Base-by-base conservation (phyloP, 106 monocot species). In the Ottelia alismoides region DNA sequence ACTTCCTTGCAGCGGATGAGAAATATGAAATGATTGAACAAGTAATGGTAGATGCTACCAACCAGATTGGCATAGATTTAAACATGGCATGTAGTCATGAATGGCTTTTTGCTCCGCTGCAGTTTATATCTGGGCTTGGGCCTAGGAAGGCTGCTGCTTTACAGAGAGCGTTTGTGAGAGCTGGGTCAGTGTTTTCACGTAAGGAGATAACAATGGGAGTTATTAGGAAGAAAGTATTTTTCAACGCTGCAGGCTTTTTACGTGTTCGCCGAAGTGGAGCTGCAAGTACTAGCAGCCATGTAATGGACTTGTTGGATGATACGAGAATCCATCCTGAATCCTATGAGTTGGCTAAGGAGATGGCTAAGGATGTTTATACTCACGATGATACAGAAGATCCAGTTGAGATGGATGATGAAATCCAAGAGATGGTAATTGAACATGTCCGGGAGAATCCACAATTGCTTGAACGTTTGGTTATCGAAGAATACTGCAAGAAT, bases 311-410 rank as follows among this genome's bases (percentile, higher is more conserved):
- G 19, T 63, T 98, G 62, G 98, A 98, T 67, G 98, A 98, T 61
- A 90, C 98, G 52, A 78, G 98, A 60, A 98, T 98, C 65, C 89
- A 98, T 80, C 98, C 98, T 0, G 98, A 98, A 59, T 98, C 98
- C 9, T 98, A 90, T 71, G 82, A 77, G 2, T 57, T 90, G 52
- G 98, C 98, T 55, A 85, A 85, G 30, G 72, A 56, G 20, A 67
- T 98, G 69, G 98, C 98, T 11, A 85, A 78, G 62, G 90, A 83
- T 67, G 79, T 77, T 2, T 77, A 62, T 68, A 56, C 57, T 53
- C 72, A 69, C 45, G 82, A 79, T 30, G 44, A 56, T 29, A 53
- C 56, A 11, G 61, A 70, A 50, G 79, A 74, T 21, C 21, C 47
- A 20, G 68, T 72, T 50, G 98, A 98, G 11, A 62, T 98, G 61